phyloP scores from a whole-genome alignment of 192 early-diverging fungal species.

The Phlyctochytrium planicorne region DNA sequence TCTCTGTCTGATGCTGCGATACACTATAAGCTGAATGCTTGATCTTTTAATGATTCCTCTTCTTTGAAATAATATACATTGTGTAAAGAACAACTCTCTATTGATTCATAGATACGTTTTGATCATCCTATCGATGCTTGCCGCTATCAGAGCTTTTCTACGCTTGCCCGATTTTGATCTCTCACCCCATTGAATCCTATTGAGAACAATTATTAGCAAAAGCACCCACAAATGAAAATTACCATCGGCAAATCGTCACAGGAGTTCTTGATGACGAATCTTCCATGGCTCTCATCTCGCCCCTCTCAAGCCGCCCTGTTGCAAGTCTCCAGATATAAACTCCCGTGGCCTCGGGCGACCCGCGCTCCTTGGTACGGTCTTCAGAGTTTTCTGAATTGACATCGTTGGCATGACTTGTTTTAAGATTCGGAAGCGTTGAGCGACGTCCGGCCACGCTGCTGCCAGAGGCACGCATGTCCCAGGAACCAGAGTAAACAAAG shows the following conservation, averaged over 20 bases:
- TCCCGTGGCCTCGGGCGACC: constrained; percentile 26
- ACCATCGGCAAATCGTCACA: constrained; percentile 43
- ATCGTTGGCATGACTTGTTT: background rate
- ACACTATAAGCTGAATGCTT: too few relatives aligned
- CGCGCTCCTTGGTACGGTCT: background rate
- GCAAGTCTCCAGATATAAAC: constrained; percentile 53
- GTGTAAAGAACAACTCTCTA: too few relatives aligned
- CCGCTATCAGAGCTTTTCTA: constrained; percentile 30
- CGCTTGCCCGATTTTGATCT: background rate
- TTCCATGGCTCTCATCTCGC: constrained; percentile 49
- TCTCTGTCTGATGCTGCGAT: too few relatives aligned
- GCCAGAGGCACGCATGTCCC: constrained; percentile 27
- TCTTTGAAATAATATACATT: too few relatives aligned
- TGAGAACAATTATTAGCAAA: background rate
- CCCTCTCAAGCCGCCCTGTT: constrained; percentile 46
- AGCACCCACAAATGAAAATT: constrained; percentile 10
- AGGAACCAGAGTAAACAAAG: constrained; percentile 50
- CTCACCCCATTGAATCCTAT: constrained; percentile 16
- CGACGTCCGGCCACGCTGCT: background rate
- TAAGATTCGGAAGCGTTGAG: background rate
- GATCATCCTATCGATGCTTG: constrained; percentile 27
- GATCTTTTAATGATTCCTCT: too few relatives aligned
- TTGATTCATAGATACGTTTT: constrained; percentile 23
- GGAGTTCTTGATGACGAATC: constrained; percentile 17
- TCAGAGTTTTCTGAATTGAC: background rate